These are phyloP conservation scores for Mycena capillaripes DNA, from an alignment of 768 basidiomycete species.

Conservation along the genomic window DNA sequence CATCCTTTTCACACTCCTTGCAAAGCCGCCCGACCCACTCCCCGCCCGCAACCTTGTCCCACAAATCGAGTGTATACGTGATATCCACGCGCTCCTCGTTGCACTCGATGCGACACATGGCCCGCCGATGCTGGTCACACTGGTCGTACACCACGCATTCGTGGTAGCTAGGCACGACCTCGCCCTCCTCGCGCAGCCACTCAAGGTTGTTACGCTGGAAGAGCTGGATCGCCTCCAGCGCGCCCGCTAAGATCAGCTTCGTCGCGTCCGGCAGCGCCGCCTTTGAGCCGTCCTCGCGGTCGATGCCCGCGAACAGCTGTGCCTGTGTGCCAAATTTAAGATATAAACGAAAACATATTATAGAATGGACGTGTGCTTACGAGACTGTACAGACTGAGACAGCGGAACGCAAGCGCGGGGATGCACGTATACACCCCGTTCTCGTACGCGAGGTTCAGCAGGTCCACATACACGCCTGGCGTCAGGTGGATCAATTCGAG, in stretches of 20 bases:
- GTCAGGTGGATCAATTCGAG: background rate
- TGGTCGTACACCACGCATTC: background rate
- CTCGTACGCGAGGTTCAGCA: constrained; percentile 13
- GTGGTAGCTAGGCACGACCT: background rate
- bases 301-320: background rate
- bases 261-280: background rate
- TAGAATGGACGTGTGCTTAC: background rate
- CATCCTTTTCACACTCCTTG: background rate
- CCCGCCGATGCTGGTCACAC: background rate
- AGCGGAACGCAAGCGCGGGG: constrained; percentile 2
- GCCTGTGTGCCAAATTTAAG: background rate
- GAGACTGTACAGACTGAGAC: constrained; percentile 10
- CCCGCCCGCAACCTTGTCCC: constrained; percentile 1
- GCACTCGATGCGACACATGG: background rate
- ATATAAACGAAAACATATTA: background rate
- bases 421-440: constrained; percentile 8
- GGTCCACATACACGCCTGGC: background rate
- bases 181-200: constrained; percentile 9
- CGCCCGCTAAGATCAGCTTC: background rate
- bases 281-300: background rate
- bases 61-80: background rate
- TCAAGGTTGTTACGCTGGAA: constrained; percentile 2
- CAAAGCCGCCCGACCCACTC: constrained; percentile 3
- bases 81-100: background rate
- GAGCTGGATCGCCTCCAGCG: background rate